Evolutionary conservation across 2,329 filamentous ascomycete genomes (phyloP), one percentile per base, ranked within the genome.

Genomic region (Colletotrichum salicis): DNA sequence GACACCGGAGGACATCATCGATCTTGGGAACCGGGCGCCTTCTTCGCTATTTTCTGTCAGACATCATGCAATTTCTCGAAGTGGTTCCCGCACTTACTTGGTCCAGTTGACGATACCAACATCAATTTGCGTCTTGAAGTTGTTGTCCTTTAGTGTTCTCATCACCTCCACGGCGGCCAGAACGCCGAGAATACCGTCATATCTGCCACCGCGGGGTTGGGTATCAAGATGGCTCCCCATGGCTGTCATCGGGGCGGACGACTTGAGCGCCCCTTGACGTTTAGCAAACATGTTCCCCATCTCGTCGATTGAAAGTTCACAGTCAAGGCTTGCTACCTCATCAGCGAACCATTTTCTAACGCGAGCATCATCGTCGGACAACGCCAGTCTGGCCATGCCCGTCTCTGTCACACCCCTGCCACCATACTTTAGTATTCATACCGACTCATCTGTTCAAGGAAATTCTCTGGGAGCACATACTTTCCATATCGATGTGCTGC

Each of bases 221-320:
- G 90, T 91, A 76, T 92, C 91, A 2, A 92, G 78, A 79, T 95
- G 93, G 7, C 90, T 92, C 1, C 93, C 93, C 33, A 90, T 91
- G 75, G 89, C 73, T 73, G 90, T 93, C 1, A 91, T 93, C 1
- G 92, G 87, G 10, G 89, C 85, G 2, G 88, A 88, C 31, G 88
- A 84, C 22, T 85, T 83, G 63, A 82, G 81, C 67, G 87, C 82
- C 1, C 93, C 93, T 3, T 90, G 88, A 3, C 91, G 87, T 4
- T 94, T 85, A 1, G 93, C 92, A 78, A 96, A 96, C 72, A 92
- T 93, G 75, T 96, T 96, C 24, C 93, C 93, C 89, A 96, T 95
- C 31, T 89, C 84, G 78, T 96, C 94, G 1, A 94, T 81, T 0
- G 87, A 91, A 8, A 93, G 85, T 3, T 86, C 85, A 79, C 93